Conservation (phyloP, 2,329 filamentous ascomycete species). For the Aspergillus pseudoterreus region DNA sequence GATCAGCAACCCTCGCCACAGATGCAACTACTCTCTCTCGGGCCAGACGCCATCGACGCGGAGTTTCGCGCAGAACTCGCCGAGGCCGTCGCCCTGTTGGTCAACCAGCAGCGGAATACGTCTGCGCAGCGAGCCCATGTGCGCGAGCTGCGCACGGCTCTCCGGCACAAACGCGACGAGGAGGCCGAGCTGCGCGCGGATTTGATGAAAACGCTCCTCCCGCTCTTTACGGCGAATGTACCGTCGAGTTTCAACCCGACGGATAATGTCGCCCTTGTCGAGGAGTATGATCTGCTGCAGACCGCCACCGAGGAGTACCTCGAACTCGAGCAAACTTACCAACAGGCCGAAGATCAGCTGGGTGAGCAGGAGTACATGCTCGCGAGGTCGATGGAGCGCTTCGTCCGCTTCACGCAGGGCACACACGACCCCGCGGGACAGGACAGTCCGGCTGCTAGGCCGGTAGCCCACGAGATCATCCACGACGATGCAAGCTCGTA, state of each 20-base stretch:
- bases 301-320: too few relatives aligned
- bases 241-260: background rate
- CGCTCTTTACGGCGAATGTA: slow-evolving; percentile 4
- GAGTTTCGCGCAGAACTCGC: background rate
- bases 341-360: too few relatives aligned
- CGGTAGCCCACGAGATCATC: background rate
- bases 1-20: too few relatives aligned
- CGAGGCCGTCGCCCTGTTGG: slow-evolving; percentile 7
- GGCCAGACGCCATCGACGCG: background rate
- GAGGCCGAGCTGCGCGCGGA: slow-evolving; percentile 16
- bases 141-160: slow-evolving; percentile 18
- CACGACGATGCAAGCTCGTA: slow-evolving; percentile 1
- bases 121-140: slow-evolving; percentile 15
- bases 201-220: slow-evolving; percentile 22
- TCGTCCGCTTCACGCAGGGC: too few relatives aligned
- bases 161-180: slow-evolving; percentile 23
- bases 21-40: too few relatives aligned
- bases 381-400: too few relatives aligned
- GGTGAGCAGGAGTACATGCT: too few relatives aligned
- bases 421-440: too few relatives aligned
- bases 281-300: background rate
- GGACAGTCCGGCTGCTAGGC: too few relatives aligned
- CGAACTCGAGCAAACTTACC: too few relatives aligned
- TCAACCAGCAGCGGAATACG: slow-evolving; percentile 14
- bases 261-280: background rate